These are phyloP conservation scores for Halophytophthora batemanensis DNA, from an alignment of 352 stramenopile genomes.

Conservation along the genomic window DNA sequence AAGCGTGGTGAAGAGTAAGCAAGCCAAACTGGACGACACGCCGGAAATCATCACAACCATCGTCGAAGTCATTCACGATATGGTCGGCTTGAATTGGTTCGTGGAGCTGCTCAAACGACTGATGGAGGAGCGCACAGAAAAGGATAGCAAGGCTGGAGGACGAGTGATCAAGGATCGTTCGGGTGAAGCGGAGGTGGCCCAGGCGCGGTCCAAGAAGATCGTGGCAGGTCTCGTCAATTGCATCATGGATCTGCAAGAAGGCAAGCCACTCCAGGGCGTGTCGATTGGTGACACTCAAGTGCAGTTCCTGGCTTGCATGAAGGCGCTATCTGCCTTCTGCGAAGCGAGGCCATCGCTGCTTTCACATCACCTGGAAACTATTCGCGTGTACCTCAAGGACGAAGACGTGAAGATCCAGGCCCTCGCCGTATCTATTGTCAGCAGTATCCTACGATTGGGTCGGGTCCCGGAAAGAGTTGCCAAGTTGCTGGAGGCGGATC, in stretches of 20 bases:
- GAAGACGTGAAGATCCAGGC: slow-evolving; percentile 57
- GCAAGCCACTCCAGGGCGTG: slow-evolving; percentile 45
- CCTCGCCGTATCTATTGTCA: slow-evolving; percentile 59
- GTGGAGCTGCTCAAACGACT: slow-evolving; percentile 62
- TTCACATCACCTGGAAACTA: slow-evolving; percentile 51
- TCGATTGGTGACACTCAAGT: slow-evolving; percentile 45
- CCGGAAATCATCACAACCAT: slow-evolving; percentile 61
- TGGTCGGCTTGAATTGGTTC: slow-evolving; percentile 74
- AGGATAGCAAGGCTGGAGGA: slow-evolving; percentile 8
- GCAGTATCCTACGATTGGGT: slow-evolving; percentile 56
- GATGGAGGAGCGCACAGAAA: slow-evolving; percentile 28
- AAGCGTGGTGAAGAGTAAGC: slow-evolving; percentile 62
- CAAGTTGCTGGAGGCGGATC: slow-evolving; percentile 46
- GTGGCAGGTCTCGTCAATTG: slow-evolving; percentile 59
- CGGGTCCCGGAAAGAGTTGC: slow-evolving; percentile 47
- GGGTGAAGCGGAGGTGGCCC: slow-evolving; percentile 47
- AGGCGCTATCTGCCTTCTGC: slow-evolving; percentile 72
- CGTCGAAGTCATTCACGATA: slow-evolving; percentile 72
- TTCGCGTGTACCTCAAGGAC: slow-evolving; percentile 74
- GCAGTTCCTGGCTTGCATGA: slow-evolving; percentile 78
- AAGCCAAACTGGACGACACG: slow-evolving; percentile 61
- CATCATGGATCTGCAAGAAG: slow-evolving; percentile 76
- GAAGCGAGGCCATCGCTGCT: slow-evolving; percentile 63
- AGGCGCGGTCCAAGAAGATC: slow-evolving; percentile 57
- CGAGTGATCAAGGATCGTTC: slow-evolving; percentile 39